These are phyloP conservation scores for Rhodotorula sp. DNA, from an alignment of 1,284 basidiomycete genomes.

Conservation along the genomic window DNA sequence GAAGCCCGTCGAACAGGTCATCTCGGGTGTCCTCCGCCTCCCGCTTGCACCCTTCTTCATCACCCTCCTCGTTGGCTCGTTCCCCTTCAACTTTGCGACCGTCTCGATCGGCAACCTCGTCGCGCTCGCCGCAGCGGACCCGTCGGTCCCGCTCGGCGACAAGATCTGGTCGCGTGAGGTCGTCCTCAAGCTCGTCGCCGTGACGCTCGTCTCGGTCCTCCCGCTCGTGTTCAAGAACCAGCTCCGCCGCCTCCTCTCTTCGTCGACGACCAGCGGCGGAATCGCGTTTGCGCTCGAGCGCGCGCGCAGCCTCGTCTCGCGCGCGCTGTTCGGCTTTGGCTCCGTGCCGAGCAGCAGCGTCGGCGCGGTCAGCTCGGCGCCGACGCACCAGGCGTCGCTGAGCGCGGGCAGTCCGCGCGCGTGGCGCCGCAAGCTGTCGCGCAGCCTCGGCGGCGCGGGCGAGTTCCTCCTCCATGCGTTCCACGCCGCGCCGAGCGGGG, in stretches of 20 bases:
- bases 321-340: constrained; percentile 25
- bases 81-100: constrained; percentile 49
- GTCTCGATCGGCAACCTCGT: constrained; percentile 45
- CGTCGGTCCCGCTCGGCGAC: constrained; percentile 31
- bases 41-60: constrained; percentile 46
- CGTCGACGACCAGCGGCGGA: neutral
- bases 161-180: constrained; percentile 46
- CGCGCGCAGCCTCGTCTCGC: neutral
- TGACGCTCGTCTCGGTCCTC: constrained; percentile 43
- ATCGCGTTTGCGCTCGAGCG: constrained; percentile 2
- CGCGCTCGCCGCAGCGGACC: constrained; percentile 42
- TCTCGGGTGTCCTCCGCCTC: constrained; percentile 46
- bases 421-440: constrained; percentile 25
- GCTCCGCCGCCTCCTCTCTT: constrained; percentile 29
- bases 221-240: constrained; percentile 47
- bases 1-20: constrained; percentile 21
- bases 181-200: constrained; percentile 43
- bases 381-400: neutral
- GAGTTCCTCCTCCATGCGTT: constrained; percentile 13
- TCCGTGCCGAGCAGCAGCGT: neutral
- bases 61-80: constrained; percentile 46
- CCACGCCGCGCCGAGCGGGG: neutral
- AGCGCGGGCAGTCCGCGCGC: constrained; percentile 3
- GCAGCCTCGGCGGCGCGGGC: constrained; percentile 25
- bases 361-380: neutral